Percentiles rank a stretch among this genome's conserved stretches.
These are phyloP conservation scores for Fomitopsis pinicola DNA, from an alignment of 1,284 basidiomycete genomes.

Conservation along the genomic window DNA sequence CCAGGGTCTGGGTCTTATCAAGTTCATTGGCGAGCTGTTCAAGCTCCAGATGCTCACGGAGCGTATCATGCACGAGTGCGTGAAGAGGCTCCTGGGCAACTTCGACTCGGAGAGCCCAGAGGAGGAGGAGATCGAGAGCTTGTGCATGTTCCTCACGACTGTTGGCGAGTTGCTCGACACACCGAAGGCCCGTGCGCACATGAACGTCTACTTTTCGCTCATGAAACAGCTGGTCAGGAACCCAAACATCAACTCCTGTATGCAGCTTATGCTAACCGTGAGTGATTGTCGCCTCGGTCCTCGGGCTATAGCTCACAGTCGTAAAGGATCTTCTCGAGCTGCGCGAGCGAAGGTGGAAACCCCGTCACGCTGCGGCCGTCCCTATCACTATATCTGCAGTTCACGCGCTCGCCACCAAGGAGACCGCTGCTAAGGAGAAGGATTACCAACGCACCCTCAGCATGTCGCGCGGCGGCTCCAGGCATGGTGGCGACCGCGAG, in stretches of 20 bases:
- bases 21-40: constrained; percentile 98
- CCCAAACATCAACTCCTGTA: constrained; percentile 75
- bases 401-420: constrained; percentile 53
- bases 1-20: constrained; percentile 93
- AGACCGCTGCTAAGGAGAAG: constrained; percentile 70
- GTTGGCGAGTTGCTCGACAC: constrained; percentile 84
- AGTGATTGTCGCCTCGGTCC: no score
- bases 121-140: constrained; percentile 96
- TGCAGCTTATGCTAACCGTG: constrained; percentile 98
- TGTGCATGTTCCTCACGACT: constrained; percentile 89
- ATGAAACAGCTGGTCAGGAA: constrained; percentile 82
- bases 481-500: constrained; percentile 77
- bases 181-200: constrained; percentile 73
- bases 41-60: constrained; percentile 70
- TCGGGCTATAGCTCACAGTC: neutral
- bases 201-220: constrained; percentile 91
- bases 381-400: constrained; percentile 88
- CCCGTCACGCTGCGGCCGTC: constrained; percentile 67
- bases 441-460: constrained; percentile 41
- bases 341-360: constrained; percentile 77
- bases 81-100: constrained; percentile 91
- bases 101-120: constrained; percentile 93
- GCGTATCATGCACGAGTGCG: constrained; percentile 84
- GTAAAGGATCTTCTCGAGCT: constrained; percentile 73
- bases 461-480: constrained; percentile 78